Conservation (phyloP, 179 eudicot species). For the Silene vulgaris region DNA sequence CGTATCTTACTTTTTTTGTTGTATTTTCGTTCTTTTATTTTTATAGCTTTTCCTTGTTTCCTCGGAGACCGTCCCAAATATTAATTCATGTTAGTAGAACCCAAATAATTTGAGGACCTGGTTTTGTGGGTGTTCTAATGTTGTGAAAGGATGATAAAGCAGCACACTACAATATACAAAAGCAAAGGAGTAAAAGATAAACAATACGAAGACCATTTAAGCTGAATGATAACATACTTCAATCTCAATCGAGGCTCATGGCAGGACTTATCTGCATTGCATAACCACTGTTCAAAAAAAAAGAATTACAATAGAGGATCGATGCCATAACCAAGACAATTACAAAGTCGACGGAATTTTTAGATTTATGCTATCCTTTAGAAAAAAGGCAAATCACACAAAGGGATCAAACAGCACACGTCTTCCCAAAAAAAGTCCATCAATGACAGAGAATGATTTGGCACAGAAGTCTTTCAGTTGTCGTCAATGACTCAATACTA, state of each 20-base stretch:
- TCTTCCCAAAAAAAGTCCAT: not conserved
- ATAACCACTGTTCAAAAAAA: conserved; percentile 68
- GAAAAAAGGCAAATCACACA: not conserved
- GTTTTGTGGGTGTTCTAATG: not conserved
- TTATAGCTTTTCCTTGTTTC: no score
- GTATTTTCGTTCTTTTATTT: no score
- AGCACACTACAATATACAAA: not conserved
- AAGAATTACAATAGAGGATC: conserved; percentile 14
- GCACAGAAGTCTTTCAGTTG: not conserved
- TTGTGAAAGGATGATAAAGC: not conserved
- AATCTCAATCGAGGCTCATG: conserved; percentile 90
- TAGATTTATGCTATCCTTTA: not conserved
- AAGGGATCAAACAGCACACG: not conserved
- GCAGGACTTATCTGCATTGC: conserved; percentile 96
- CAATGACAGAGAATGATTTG: not conserved
- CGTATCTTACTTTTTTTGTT: not conserved
- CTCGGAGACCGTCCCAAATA: no score
- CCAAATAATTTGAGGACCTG: not conserved
- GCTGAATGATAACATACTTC: conserved; percentile 48
- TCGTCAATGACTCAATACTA: not conserved
- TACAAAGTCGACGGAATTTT: not conserved
- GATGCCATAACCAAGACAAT: not conserved
- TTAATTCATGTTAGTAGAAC: not conserved
- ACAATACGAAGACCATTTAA: not conserved
- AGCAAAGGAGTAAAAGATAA: not conserved